Conservation (phyloP, 495 filamentous ascomycete species). For the Darksidea phi region DNA sequence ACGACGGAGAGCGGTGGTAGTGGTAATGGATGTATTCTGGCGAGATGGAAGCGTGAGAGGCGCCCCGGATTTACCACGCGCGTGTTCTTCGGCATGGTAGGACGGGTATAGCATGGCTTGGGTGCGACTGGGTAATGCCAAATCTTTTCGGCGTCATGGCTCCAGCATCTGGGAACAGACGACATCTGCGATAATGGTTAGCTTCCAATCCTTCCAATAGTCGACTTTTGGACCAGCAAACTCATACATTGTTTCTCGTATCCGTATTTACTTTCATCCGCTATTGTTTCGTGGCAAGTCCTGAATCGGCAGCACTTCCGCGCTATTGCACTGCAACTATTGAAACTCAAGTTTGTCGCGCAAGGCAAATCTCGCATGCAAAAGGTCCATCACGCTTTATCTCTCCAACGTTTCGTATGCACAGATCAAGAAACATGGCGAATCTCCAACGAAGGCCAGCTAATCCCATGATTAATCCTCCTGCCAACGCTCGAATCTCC, state of each 20-base stretch:
- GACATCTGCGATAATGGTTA: not conserved
- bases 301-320: not conserved
- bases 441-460: too few species aligned
- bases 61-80: not conserved
- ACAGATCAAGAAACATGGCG: too few species aligned
- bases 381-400: too few species aligned
- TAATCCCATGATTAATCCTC: too few species aligned
- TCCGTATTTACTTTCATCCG: slow-evolving; percentile 5
- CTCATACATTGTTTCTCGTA: not conserved
- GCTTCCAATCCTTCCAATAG: not conserved
- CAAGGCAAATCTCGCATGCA: too few species aligned
- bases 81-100: not conserved
- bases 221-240: not conserved
- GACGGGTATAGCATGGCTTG: slow-evolving; percentile 7
- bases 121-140: slow-evolving; percentile 4
- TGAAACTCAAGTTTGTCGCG: not conserved
- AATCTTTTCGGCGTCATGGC: too few species aligned
- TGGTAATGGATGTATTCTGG: not conserved
- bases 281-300: not conserved
- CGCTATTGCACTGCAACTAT: not conserved
- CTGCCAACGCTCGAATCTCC: too few species aligned
- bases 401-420: too few species aligned
- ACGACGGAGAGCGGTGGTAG: not conserved
- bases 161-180: not conserved
- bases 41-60: not conserved